Conservation (phyloP, 169 alveolate species). For the Eimeria sp. region DNA sequence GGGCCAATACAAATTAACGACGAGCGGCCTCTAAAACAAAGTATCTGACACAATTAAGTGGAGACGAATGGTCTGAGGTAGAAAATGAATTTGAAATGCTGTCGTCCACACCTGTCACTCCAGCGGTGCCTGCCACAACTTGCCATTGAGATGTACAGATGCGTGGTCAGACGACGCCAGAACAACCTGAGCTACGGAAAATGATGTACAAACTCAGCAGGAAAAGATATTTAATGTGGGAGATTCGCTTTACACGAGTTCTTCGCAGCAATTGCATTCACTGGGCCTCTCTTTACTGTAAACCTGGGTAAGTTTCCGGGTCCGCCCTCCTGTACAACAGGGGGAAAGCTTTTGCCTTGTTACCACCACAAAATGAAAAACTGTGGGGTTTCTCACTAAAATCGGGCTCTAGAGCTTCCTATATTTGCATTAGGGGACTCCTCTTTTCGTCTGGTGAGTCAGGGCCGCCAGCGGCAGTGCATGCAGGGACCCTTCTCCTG, state of each 20-base stretch:
- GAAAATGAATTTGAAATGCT: not conserved
- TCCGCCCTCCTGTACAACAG: not conserved
- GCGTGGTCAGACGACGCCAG: too few relatives aligned
- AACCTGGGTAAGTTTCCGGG: not conserved
- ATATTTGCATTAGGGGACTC: not conserved
- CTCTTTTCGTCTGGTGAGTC: slow-evolving; percentile 22
- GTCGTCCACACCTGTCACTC: not conserved
- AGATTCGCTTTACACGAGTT: not conserved
- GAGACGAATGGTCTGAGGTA: not conserved
- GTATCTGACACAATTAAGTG: not conserved
- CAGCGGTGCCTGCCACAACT: not conserved
- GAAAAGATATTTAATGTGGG: not conserved
- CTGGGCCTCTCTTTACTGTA: not conserved
- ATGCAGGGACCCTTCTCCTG: slow-evolving; percentile 33
- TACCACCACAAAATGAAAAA: too few relatives aligned
- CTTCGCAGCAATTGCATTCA: not conserved
- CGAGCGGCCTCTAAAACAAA: not conserved
- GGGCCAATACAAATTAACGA: not conserved
- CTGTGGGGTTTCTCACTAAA: not conserved
- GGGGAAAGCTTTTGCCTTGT: not conserved
- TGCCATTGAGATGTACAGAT: not conserved
- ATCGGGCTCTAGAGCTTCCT: not conserved
- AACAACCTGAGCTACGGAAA: not conserved
- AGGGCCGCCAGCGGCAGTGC: slow-evolving; percentile 32
- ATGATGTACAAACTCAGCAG: not conserved